Evolutionary conservation across 2,329 filamentous ascomycete species (phyloP).

Genomic region (Hymenoscyphus occultus): DNA sequence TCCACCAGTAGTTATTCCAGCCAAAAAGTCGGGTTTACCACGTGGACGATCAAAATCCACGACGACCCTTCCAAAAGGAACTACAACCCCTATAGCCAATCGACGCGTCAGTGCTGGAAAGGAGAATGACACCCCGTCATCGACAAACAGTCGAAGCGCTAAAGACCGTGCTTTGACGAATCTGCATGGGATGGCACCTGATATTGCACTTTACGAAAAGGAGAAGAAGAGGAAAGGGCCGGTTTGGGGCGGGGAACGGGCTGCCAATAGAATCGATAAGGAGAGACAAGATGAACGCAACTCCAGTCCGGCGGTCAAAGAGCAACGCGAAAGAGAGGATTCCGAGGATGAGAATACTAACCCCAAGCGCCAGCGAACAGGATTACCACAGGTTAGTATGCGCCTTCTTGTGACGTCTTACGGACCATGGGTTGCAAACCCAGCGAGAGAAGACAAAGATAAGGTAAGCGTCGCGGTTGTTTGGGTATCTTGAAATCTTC

Average conservation of each 20-base stretch:
- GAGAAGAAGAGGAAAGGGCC: constrained; percentile 73
- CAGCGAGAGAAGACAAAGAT: constrained; percentile 73
- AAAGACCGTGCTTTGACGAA: constrained; percentile 80
- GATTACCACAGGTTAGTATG: constrained; percentile 64
- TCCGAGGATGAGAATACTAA: constrained; percentile 48
- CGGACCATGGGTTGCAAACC: constrained; percentile 72
- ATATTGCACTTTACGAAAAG: constrained; percentile 88
- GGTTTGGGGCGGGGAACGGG: constrained; percentile 62
- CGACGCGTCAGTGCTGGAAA: constrained; percentile 60
- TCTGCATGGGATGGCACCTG: constrained; percentile 73
- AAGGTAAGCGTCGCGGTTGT: constrained; percentile 54
- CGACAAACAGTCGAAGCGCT: constrained; percentile 67
- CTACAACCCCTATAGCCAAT: constrained; percentile 50
- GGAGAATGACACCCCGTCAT: constrained; percentile 79
- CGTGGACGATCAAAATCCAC: constrained; percentile 14
- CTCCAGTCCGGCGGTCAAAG: constrained; percentile 41
- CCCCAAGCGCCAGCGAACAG: constrained; percentile 55
- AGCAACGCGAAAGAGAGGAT: constrained; percentile 44
- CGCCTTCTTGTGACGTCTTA: constrained; percentile 82
- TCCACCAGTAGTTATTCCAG: constrained; percentile 33
- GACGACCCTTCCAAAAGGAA: not conserved
- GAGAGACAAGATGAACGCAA: constrained; percentile 37
- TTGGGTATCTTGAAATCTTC: not conserved
- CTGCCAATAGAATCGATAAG: constrained; percentile 56
- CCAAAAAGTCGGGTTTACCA: constrained; percentile 11